phyloP scores from a whole-genome alignment of 345 rosid species.

The Eucalyptus tenuipes region DNA sequence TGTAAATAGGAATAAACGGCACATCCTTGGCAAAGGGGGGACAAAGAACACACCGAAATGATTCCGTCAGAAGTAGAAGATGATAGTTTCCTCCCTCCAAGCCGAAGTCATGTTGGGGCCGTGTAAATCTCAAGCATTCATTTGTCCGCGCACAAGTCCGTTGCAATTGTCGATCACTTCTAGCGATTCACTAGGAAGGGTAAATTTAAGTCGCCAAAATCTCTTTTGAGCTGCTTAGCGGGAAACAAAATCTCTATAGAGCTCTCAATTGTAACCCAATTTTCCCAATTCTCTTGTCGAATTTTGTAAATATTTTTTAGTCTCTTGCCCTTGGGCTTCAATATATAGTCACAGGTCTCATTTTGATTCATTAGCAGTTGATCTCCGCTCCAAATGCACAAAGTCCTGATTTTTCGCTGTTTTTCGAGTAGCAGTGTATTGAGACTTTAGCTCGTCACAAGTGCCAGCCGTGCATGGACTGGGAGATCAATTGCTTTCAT shows the following conservation, averaged over 20 bases:
- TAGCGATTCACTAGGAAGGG: neutral
- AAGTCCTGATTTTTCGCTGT: neutral
- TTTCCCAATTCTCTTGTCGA: neutral
- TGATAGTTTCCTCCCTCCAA: neutral
- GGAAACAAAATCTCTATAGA: neutral
- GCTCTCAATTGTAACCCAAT: neutral
- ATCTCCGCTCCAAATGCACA: neutral
- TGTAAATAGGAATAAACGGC: neutral
- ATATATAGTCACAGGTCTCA: neutral
- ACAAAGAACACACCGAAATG: neutral
- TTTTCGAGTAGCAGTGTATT: neutral
- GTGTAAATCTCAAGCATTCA: neutral
- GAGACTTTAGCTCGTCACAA: neutral
- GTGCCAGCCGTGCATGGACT: neutral
- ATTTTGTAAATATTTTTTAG: slow-evolving; percentile 14
- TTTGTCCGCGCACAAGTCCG: neutral
- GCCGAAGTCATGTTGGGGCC: neutral
- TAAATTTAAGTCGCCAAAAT: neutral
- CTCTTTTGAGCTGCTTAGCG: neutral
- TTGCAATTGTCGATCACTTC: neutral
- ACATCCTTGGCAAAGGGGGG: neutral
- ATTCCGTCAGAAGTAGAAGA: neutral
- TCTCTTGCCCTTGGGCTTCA: neutral
- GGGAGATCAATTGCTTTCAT: neutral
- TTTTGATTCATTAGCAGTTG: neutral